Evolutionary conservation across 768 basidiomycete species (phyloP), one percentile per base, ranked within the genome.

Genomic region (Lentinula sp.): DNA sequence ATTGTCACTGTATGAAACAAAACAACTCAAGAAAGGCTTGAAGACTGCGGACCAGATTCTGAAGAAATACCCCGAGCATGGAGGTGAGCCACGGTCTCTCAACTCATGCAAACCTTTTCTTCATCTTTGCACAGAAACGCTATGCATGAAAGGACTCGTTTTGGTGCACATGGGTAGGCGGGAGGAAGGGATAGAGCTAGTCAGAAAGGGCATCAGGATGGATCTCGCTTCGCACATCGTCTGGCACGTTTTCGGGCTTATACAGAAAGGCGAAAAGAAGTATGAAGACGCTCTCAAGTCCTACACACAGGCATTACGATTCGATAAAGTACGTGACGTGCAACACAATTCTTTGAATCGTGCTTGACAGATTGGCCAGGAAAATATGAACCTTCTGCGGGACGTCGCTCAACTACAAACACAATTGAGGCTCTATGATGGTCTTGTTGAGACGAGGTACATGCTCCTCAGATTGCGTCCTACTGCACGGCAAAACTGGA

Each of bases 181-280:
- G 63, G 92, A 89, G 32, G 85, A 94, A 64, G 94, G 94, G 34
- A 78, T 90, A 61, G 87, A 90, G 40, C 81, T 93, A 49, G 88
- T 93, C 65, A 89, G 89, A 77, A 88, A 91, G 66, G 94, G 94
- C 61, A 81, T 93, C 65, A 81, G 85, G 46, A 78, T 87, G 51
- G 92, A 95, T 74, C 75, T 92, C 59, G 87, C 84, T 35, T 95
- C 93, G 18, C 95, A 98, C 69, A 98, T 99, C 70, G 89, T 88
- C 70, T 98, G 97, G 95, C 97, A 99, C 74, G 96, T 98, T 65
- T 91, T 93, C 70, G 97, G 94, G 31, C 88, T 99, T 68, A 86
- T 97, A 21, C 91, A 95, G 71, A 93, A 96, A 72, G 89, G 88
- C 8, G 91, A 97, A 71, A 95, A 91, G 74, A 93, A 96, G 69